phyloP scores from a whole-genome alignment of 257 asterid species.

The Lithospermum erythrorhizon region DNA sequence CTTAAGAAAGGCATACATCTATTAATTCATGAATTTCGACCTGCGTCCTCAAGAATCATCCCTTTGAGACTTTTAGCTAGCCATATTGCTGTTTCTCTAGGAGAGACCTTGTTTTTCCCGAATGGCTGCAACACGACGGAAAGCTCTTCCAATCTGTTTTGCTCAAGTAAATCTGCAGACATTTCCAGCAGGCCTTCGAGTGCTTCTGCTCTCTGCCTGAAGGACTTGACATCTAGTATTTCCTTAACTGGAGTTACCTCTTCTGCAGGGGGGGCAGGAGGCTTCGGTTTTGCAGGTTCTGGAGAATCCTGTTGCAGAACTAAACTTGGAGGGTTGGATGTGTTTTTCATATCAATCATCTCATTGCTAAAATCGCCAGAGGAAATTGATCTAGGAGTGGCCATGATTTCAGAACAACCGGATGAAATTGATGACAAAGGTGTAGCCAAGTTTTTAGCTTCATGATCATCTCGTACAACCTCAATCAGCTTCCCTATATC shows the following conservation, averaged over 20 bases:
- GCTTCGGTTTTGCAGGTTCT: conserved; percentile 21
- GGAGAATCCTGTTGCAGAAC: conserved; percentile 21
- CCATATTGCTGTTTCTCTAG: conserved; percentile 98
- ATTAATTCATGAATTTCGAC: conserved; percentile 35
- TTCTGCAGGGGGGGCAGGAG: conserved; percentile 21
- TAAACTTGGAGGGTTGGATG: conserved; percentile 14
- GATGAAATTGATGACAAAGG: conserved; percentile 27
- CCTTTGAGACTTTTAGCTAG: conserved; percentile 90
- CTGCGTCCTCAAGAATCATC: conserved; percentile 77
- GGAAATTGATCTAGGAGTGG: conserved; percentile 22
- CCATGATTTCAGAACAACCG: conserved; percentile 16
- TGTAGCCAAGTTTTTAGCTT: conserved; percentile 24
- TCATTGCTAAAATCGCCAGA: conserved; percentile 27
- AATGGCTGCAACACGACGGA: conserved; percentile 84
- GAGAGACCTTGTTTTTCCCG: conserved; percentile 90
- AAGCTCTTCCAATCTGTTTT: conserved; percentile 78
- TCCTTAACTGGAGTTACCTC: conserved; percentile 52
- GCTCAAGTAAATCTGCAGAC: conserved; percentile 94
- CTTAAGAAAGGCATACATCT: neutral
- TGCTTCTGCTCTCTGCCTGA: conserved; percentile 92
- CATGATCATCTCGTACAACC: conserved; percentile 39
- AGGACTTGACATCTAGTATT: conserved; percentile 60
- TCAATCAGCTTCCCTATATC: conserved; percentile 39
- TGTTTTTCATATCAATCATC: conserved; percentile 36
- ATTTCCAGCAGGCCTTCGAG: conserved; percentile 87